Evolutionary conservation across 2,329 filamentous ascomycete genomes (phyloP), one percentile per base, ranked within the genome.

Genomic region (Talaromyces marneffei): DNA sequence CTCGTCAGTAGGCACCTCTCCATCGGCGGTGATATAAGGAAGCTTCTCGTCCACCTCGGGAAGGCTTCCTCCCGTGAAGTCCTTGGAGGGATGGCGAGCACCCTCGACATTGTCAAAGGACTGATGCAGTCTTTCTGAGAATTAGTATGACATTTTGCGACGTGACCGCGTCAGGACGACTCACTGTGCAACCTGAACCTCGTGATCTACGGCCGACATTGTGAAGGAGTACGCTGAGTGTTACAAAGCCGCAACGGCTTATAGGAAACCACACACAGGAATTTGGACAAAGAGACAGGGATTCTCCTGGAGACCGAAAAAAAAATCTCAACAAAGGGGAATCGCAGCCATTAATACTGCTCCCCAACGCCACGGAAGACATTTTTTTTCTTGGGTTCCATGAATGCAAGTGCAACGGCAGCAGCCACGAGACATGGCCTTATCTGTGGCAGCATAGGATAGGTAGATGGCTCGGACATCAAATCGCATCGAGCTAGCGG

Each of bases 1-100:
- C 18, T 80, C 74, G 1, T 81, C 76, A 25, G 74, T 84, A 54
- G 83, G 82, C 16, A 84, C 81, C 57, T 78, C 78, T 53, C 81
- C 80, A 62, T 83, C 82, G 3, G 74, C 66, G 4, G 75, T 77
- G 23, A 59, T 60, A 42, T 61, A 31, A n/a, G 64, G 62, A 37
- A 66, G 66, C 61, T 75, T 75, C 59, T 76, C 74, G 29, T 70
- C 69, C 25, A 68, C 63, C 52, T 68, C 67, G 46, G 42, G 60
- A 8, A 62, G 60, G 37, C 35, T 46, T 10, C 55, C 60, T 54
- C 60, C 60, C 12, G 57, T n/a, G 31, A 62, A n/a, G 27, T 62
- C 60, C 31, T 48, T 59, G 20, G 57, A 31, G 3, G 60, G 60
- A 23, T 62, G 60, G 25, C 33, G 12, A 5, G 35, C 57, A 20